phyloP scores from a whole-genome alignment of 345 rosid species.

The Dipteronia dyeriana region DNA sequence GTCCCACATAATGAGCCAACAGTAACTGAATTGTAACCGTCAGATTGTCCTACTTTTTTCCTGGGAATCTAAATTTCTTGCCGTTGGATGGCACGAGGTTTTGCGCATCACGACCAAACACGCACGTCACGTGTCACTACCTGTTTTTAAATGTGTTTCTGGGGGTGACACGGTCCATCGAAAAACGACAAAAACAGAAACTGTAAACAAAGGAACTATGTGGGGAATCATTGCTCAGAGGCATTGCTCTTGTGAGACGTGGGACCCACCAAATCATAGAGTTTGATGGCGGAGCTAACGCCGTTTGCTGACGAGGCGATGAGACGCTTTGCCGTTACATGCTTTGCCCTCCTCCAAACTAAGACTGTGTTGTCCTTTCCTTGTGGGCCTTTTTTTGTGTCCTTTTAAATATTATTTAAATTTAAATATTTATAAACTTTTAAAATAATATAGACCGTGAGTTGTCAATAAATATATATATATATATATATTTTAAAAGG shows the following conservation, averaged over 20 bases:
- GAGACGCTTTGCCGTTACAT: not conserved
- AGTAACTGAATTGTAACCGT: conserved; percentile 2
- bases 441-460: no score
- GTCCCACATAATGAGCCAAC: not conserved
- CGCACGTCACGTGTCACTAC: not conserved
- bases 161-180: not conserved
- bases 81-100: conserved; percentile 25
- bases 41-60: not conserved
- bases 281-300: conserved; percentile 2
- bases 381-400: not conserved
- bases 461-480: no score
- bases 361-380: not conserved
- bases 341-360: not conserved
- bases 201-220: conserved; percentile 7
- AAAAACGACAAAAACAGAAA: conserved; percentile 23
- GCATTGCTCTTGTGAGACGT: not conserved
- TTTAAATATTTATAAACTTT: no score
- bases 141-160: not conserved
- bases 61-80: not conserved
- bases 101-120: not conserved
- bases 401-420: no score
- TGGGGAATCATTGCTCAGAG: conserved; percentile 17
- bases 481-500: no score
- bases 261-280: conserved; percentile 20
- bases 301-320: conserved; percentile 5